Evolutionary conservation across 768 basidiomycete species (phyloP), one percentile per base, ranked within the genome.

Genomic region (Pholiota molesta): DNA sequence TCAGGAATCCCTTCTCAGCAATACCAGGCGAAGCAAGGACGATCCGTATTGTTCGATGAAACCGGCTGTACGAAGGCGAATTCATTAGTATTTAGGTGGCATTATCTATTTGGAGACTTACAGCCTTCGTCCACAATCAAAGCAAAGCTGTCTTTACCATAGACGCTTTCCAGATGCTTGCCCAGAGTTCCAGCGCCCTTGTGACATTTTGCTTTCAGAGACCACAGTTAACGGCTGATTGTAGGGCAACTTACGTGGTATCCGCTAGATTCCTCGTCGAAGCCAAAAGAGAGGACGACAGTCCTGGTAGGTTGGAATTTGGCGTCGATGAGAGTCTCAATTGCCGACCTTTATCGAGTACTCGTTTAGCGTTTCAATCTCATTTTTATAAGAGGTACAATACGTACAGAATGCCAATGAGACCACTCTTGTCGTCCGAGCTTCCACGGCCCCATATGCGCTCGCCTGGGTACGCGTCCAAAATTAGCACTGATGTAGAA

Each of bases 81-180:
- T 47, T n/a, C 52, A 40, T 21, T 29, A 19, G 44, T 8, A n/a
- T 44, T 5, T 19, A 6, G 17, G 49, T 71, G 56, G 3, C 62
- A 28, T 45, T 13, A 42, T 21, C 28, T 35, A 10, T 19, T 11
- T 26, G 19, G 55, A 35, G 6, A 72, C 78, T 68, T 72, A 87
- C 92, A 85, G 35, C 95, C 95, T 79, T 98, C 96, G 69, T 98
- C 96, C 35, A 98, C 80, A 49, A 97, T 73, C 70, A 97, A 80
- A 0, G 91, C 86, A 69, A 94, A 86, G 4, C 85, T 83, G 68
- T 94, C 74, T 62, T 83, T 71, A 37, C 94, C 95, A 69, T 92
- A 96, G 16, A 78, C 80, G 2, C 79, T 66, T 52, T 85, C 71
- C 31, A 97, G 74, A 49, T 76, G 75, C 11, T 75, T 68, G 0